phyloP scores from a whole-genome alignment of 495 filamentous ascomycete species.

The Peziza echinospora region DNA sequence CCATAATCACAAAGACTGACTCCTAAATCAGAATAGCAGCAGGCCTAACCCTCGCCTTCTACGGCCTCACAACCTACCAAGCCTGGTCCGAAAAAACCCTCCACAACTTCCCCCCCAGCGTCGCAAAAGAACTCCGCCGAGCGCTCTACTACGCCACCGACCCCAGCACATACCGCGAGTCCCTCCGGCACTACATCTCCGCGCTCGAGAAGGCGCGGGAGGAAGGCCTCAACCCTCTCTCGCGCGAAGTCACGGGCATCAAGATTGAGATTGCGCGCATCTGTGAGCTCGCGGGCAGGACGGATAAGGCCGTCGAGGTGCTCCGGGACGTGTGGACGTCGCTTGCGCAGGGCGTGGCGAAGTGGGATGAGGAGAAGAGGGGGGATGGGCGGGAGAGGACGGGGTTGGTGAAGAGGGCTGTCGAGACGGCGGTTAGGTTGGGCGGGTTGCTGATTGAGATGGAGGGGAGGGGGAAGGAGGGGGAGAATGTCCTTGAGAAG shows the following conservation, averaged over 20 bases:
- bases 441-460: slow-evolving; percentile 53
- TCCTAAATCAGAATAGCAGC: background rate
- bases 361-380: slow-evolving; percentile 11
- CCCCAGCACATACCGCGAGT: slow-evolving; percentile 51
- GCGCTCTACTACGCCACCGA: slow-evolving; percentile 67
- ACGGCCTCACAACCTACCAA: background rate
- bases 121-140: slow-evolving; percentile 60
- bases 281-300: slow-evolving; percentile 49
- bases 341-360: slow-evolving; percentile 28
- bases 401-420: slow-evolving; percentile 45
- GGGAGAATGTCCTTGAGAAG: slow-evolving; percentile 43
- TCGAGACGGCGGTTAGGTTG: slow-evolving; percentile 57
- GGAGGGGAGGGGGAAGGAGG: slow-evolving; percentile 39
- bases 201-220: slow-evolving; percentile 50
- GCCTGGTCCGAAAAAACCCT: slow-evolving; percentile 26
- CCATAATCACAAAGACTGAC: background rate
- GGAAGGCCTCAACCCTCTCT: slow-evolving; percentile 60
- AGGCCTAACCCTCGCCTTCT: background rate
- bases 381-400: slow-evolving; percentile 30
- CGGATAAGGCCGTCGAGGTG: slow-evolving; percentile 44
- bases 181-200: slow-evolving; percentile 45
- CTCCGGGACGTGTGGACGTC: slow-evolving; percentile 45
- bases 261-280: slow-evolving; percentile 60
- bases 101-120: slow-evolving; percentile 55
- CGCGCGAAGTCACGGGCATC: slow-evolving; percentile 72